Evolutionary conservation across 2,329 filamentous ascomycete genomes (phyloP), one percentile per base, ranked within the genome.

Genomic region (Periconia sp.): DNA sequence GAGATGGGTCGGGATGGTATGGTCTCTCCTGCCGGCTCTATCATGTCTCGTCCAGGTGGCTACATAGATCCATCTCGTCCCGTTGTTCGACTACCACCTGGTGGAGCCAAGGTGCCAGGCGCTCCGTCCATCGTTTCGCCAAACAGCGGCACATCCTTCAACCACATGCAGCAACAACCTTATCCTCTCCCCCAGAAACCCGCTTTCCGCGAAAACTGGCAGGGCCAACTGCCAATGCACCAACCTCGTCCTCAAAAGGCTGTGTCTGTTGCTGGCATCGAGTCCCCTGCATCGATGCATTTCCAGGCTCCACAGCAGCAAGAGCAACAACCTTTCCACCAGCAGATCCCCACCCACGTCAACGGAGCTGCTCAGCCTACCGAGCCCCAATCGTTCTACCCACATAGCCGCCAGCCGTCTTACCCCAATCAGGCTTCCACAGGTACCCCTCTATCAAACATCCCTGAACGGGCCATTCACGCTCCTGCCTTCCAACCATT

Each of bases 171-270:
- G 17, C 79, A 81, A 35, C 84, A 70, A 37, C 70, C 75, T 41
- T 82, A 81, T 55, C 77, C 79, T 43, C 75, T 80, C 45, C 79
- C 82, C 23, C 81, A 82, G 59, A 80, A 82, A 58, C 81, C 82
- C 9, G 73, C 80, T 1, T 84, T 80, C 69, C 80, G 82, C 47
- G 85, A 86, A 69, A 85, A 83, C 60, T 85, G 83, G 62, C 80
- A 82, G 43, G 78, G 77, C 17, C 80, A 82, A 41, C 81, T 86
- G 17, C 83, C 91, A 1, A 96, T 97, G 86, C 91, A 97, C 71
- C 94, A 97, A 71, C 94, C 94, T 53, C 88, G 91, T 49, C 93
- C 94, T 9, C 92, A 97, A 73, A 97, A 97, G 79, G 83, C 92
- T 6, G 91, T 97, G 31, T 97, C 92, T 10, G 86, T 97, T 54